phyloP scores from a whole-genome alignment of 1,284 basidiomycete genomes.

The Exobasidium rhododendri region DNA sequence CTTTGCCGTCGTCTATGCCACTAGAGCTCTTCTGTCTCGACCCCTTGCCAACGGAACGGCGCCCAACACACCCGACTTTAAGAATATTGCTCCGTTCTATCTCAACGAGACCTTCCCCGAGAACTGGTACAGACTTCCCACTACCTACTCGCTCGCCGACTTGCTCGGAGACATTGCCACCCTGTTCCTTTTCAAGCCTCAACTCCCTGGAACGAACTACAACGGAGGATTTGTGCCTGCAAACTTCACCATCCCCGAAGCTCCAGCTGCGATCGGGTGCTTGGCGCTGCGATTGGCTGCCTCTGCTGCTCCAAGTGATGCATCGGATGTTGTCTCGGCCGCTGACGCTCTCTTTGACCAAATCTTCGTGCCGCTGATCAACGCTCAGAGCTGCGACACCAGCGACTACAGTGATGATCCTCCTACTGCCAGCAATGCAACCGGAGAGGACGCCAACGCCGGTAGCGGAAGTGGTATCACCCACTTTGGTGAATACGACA shows the following conservation, averaged over 20 bases:
- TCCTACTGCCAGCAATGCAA: no score
- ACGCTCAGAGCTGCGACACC: slow-evolving; percentile 17
- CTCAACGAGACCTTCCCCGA: slow-evolving; percentile 20
- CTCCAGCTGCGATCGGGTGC: slow-evolving; percentile 18
- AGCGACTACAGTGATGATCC: slow-evolving; percentile 1
- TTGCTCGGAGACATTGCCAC: slow-evolving; percentile 14
- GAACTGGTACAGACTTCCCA: slow-evolving; percentile 19
- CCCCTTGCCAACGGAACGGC: slow-evolving; percentile 18
- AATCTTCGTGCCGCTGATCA: slow-evolving; percentile 9
- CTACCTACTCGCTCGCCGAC: slow-evolving; percentile 18
- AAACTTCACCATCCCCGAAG: slow-evolving; percentile 14
- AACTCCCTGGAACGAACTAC: slow-evolving; percentile 16
- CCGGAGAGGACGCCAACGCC: not conserved
- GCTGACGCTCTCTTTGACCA: slow-evolving; percentile 17
- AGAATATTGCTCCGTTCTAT: slow-evolving; percentile 19
- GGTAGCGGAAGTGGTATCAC: not conserved
- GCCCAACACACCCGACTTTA: slow-evolving; percentile 16
- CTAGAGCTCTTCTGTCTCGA: slow-evolving; percentile 15
- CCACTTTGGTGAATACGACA: not conserved
- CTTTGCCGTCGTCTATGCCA: slow-evolving; percentile 19
- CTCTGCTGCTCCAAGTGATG: slow-evolving; percentile 13
- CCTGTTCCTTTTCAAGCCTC: slow-evolving; percentile 18
- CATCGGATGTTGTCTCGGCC: slow-evolving; percentile 8
- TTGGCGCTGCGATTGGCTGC: slow-evolving; percentile 13
- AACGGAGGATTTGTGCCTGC: slow-evolving; percentile 16